Evolutionary conservation across 2,329 filamentous ascomycete genomes (phyloP).

Genomic region (Nigrospora osmanthi): DNA sequence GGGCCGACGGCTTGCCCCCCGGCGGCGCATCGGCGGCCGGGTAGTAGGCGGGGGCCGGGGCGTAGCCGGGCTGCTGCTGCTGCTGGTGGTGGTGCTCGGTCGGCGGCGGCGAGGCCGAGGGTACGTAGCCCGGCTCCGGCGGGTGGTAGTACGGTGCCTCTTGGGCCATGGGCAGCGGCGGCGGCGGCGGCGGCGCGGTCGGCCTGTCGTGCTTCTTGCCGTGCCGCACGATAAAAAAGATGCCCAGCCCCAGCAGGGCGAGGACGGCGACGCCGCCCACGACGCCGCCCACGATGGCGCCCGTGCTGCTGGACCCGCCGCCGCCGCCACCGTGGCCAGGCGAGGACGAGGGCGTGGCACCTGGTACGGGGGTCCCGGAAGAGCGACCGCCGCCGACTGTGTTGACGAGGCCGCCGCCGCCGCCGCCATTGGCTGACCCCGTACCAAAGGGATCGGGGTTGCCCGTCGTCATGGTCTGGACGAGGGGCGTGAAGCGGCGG

Average conservation of each 20-base stretch:
- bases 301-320: conserved; percentile 21
- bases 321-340: conserved; percentile 11
- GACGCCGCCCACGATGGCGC: conserved; percentile 37
- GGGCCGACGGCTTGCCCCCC: not conserved
- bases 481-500: conserved; percentile 17
- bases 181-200: not conserved
- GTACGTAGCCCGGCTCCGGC: not conserved
- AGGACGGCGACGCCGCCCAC: conserved; percentile 36
- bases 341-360: conserved; percentile 1
- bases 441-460: not conserved
- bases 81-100: conserved; percentile 7
- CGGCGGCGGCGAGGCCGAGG: not conserved
- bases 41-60: conserved; percentile 10
- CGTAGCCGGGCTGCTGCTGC: conserved; percentile 7
- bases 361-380: not conserved
- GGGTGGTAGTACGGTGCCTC: not conserved
- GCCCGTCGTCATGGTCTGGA: conserved; percentile 8
- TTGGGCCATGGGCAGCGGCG: conserved; percentile 6
- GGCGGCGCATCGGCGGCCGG: conserved; percentile 9
- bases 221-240: conserved; percentile 33
- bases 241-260: conserved; percentile 28
- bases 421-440: not conserved
- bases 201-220: conserved; percentile 19
- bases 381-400: not conserved
- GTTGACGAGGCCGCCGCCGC: not conserved